Evolutionary conservation across 345 rosid species (phyloP).

Genomic region (Camelina sativa): DNA sequence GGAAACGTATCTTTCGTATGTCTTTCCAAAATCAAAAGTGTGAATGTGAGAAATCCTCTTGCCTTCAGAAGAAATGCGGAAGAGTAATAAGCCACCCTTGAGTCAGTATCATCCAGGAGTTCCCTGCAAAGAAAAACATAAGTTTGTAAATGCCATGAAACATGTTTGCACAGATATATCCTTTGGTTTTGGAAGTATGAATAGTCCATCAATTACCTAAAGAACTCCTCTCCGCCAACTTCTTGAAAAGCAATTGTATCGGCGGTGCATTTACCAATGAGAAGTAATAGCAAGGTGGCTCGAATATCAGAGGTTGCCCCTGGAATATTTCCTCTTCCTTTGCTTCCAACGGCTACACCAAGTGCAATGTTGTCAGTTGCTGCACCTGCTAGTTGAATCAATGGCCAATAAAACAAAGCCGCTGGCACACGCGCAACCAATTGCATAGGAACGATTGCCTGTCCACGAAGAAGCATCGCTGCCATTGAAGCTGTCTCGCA

Average conservation of each 20-base stretch:
- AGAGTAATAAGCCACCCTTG: constrained; percentile 96
- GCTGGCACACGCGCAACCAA: constrained; percentile 93
- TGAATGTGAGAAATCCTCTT: constrained; percentile 44
- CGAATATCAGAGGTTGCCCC: constrained; percentile 97
- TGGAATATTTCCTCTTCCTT: constrained; percentile 97
- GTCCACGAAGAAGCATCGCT: constrained; percentile 85
- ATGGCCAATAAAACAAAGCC: constrained; percentile 93
- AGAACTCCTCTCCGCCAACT: constrained; percentile 92
- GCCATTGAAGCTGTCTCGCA: constrained; percentile 92
- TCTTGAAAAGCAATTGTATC: constrained; percentile 87
- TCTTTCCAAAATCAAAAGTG: constrained; percentile 17
- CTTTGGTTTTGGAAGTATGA: constrained; percentile 20
- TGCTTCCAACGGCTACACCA: constrained; percentile 99
- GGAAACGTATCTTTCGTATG: constrained; percentile 13
- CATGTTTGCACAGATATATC: constrained; percentile 26
- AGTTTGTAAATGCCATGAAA: constrained; percentile 34
- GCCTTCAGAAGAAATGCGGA: constrained; percentile 96
- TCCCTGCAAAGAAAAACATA: constrained; percentile 55
- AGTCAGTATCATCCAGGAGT: constrained; percentile 94
- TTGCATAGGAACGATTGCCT: constrained; percentile 93
- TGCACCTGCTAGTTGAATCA: constrained; percentile 96
- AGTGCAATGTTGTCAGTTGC: constrained; percentile 91
- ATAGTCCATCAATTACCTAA: constrained; percentile 62
- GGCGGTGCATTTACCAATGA: constrained; percentile 93
- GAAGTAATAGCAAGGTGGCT: constrained; percentile 85